Evolutionary conservation across 768 basidiomycete genomes (phyloP).

Genomic region (Krasilnikovozyma curviuscula): DNA sequence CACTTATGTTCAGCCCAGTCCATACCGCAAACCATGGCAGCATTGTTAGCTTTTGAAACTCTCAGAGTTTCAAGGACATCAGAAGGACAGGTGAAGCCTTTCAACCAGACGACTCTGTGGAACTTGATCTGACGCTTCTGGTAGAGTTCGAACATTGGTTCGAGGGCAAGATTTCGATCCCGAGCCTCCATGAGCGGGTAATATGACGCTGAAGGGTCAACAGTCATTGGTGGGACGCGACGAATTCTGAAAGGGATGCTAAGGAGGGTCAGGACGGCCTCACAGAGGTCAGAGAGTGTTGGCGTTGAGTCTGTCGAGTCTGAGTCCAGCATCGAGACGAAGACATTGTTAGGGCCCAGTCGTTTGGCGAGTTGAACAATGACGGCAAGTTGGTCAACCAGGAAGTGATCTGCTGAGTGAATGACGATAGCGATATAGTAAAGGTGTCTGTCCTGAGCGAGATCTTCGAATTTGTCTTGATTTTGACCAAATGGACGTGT

Average conservation of each 20-base stretch:
- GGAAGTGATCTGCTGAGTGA: constrained; percentile 96
- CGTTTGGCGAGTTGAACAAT: constrained; percentile 69
- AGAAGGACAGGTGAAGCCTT: constrained; percentile 96
- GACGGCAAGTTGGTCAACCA: constrained; percentile 92
- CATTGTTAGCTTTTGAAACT: constrained; percentile 72
- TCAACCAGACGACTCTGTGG: constrained; percentile 84
- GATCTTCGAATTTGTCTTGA: constrained; percentile 71
- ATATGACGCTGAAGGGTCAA: constrained; percentile 67
- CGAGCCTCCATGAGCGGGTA: constrained; percentile 91
- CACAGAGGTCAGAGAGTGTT: constrained; percentile 81
- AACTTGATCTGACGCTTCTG: constrained; percentile 62
- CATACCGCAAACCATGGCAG: constrained; percentile 99
- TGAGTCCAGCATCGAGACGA: constrained; percentile 96
- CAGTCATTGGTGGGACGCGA: constrained; percentile 81
- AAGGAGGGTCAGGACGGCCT: constrained; percentile 80
- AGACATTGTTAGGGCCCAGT: constrained; percentile 70
- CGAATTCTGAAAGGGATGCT: constrained; percentile 84
- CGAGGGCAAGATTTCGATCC: constrained; percentile 77
- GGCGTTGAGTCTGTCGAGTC: constrained; percentile 88
- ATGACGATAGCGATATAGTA: constrained; percentile 92
- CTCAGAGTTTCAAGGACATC: constrained; percentile 92
- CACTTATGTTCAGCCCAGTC: constrained; percentile 99
- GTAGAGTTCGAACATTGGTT: constrained; percentile 68
- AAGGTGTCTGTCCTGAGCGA: constrained; percentile 58
- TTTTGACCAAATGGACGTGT: constrained; percentile 88